Evolutionary conservation across 441 rosid genomes (phyloP).

Genomic region (Pelargonium cotyledonis): DNA sequence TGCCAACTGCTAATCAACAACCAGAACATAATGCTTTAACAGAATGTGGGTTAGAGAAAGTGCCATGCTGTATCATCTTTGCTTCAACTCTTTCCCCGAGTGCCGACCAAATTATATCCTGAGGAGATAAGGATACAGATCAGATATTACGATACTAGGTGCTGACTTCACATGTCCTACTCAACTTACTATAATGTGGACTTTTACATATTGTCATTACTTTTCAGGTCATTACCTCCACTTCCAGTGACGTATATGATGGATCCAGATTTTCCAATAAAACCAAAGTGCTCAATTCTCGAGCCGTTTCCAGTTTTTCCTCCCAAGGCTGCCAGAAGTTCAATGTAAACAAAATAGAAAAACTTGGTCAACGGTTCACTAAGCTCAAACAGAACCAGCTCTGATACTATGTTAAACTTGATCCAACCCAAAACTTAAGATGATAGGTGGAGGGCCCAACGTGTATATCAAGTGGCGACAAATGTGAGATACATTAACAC

Average conservation of each 20-base stretch:
- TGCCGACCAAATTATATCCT: constrained; percentile 45
- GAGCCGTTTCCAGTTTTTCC: constrained; percentile 35
- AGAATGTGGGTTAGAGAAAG: constrained; percentile 27
- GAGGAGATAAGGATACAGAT: constrained; percentile 1
- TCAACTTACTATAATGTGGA: too few relatives aligned
- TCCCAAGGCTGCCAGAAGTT: constrained; percentile 36
- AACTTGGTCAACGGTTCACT: neutral
- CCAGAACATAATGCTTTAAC: constrained; percentile 29
- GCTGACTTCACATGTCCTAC: too few relatives aligned
- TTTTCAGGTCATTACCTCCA: constrained; percentile 31
- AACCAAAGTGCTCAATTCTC: constrained; percentile 30
- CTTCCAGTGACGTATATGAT: constrained; percentile 44
- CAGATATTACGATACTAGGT: too few relatives aligned
- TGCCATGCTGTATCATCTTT: constrained; percentile 31
- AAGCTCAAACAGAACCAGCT: too few relatives aligned
- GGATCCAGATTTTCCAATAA: constrained; percentile 51
- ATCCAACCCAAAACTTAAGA: too few relatives aligned
- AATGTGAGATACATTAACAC: too few relatives aligned
- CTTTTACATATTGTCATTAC: neutral
- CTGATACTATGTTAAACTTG: too few relatives aligned
- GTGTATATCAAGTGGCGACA: too few relatives aligned
- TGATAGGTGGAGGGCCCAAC: too few relatives aligned
- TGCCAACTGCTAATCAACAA: neutral
- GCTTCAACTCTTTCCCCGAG: constrained; percentile 38
- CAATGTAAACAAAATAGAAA: neutral